A percentile compares a stretch with the other conserved stretches of the same genome.
These are phyloP conservation scores for Rhizopogon rudus DNA, from an alignment of 768 basidiomycete species.

Conservation along the genomic window DNA sequence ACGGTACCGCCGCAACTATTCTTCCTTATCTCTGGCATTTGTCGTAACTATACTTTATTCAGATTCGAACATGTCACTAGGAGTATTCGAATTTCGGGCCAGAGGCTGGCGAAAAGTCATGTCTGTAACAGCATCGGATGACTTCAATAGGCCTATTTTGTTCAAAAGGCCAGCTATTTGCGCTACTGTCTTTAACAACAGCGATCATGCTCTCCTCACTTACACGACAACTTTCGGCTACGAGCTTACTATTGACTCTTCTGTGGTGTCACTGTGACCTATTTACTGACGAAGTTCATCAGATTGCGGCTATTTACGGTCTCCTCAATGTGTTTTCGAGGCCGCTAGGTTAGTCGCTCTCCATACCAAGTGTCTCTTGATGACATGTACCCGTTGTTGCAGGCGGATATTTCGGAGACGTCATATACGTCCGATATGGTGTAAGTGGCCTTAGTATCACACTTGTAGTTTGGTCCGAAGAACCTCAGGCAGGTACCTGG, in stretches of 20 bases:
- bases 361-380: not conserved
- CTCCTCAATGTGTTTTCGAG: slow-evolving; percentile 49
- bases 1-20: not conserved
- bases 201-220: slow-evolving; percentile 6
- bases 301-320: slow-evolving; percentile 32
- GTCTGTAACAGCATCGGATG: not conserved
- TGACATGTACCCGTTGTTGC: not conserved
- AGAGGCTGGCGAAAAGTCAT: too few relatives aligned
- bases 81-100: too few relatives aligned
- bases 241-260: slow-evolving; percentile 55
- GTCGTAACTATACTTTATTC: not conserved
- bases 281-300: not conserved
- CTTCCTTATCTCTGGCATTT: not conserved
- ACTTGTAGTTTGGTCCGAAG: not conserved
- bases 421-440: slow-evolving; percentile 37
- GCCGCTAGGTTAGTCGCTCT: slow-evolving; percentile 28
- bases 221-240: slow-evolving; percentile 55
- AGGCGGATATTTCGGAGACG: slow-evolving; percentile 44
- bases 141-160: not conserved
- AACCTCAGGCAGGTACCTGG: slow-evolving; percentile 19
- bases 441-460: slow-evolving; percentile 11
- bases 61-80: too few relatives aligned
- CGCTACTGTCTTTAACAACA: not conserved
- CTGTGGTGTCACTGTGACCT: too few relatives aligned
- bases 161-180: not conserved